Evolutionary conservation across 306 rosid genomes (phyloP).

Genomic region (Sophora flavescens): DNA sequence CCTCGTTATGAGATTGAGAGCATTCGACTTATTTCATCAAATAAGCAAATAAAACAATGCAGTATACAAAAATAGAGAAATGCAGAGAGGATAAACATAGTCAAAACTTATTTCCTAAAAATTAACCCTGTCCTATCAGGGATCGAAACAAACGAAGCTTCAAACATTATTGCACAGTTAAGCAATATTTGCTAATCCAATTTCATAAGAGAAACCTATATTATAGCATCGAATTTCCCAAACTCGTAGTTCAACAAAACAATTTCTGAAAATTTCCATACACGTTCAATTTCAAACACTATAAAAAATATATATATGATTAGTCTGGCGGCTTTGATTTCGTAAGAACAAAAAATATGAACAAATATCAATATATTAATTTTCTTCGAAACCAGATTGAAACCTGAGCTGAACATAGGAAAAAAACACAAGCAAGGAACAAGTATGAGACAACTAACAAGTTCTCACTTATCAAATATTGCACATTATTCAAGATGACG

Average conservation of each 20-base stretch:
- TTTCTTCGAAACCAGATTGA: conserved; percentile 22
- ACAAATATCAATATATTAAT: background rate
- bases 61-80: too few species aligned
- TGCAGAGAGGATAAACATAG: too few species aligned
- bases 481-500: conserved; percentile 38
- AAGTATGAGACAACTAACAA: conserved; percentile 14
- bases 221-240: conserved; percentile 8
- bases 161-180: too few species aligned
- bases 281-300: conserved; percentile 15
- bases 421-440: conserved; percentile 22
- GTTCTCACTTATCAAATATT: conserved; percentile 38
- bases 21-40: conserved; percentile 14
- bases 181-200: too few species aligned
- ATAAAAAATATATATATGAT: background rate
- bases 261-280: conserved; percentile 4
- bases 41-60: too few species aligned
- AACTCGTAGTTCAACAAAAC: conserved; percentile 30
- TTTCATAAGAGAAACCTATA: too few species aligned
- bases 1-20: conserved; percentile 2
- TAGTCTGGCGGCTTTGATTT: conserved; percentile 35
- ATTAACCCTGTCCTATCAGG: too few species aligned
- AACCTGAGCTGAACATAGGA: conserved; percentile 10
- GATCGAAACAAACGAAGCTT: too few species aligned
- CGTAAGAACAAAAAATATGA: conserved; percentile 19
- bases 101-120: too few species aligned